A percentile compares a stretch with the other conserved stretches of the same genome.
Conservation (phyloP, 106 monocot genomes). For the Platanthera zijinensis region DNA sequence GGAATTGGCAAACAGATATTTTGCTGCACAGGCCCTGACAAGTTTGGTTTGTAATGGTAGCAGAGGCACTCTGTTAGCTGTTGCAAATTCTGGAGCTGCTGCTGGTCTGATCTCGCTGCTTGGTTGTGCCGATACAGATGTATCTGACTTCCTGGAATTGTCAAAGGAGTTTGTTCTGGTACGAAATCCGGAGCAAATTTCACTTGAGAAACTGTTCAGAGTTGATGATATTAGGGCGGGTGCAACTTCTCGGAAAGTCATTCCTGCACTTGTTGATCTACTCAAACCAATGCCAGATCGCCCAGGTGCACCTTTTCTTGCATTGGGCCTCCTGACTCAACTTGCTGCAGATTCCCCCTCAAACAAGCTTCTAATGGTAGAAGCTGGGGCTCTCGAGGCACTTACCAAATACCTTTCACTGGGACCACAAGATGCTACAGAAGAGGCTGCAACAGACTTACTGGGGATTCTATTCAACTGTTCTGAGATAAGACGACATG, state of each 20-base stretch:
- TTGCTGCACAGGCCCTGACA: constrained; percentile 89
- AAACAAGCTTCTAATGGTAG: constrained; percentile 85
- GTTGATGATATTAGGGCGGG: constrained; percentile 88
- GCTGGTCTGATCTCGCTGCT: constrained; percentile 81
- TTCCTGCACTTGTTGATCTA: constrained; percentile 90
- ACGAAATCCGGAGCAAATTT: constrained; percentile 67
- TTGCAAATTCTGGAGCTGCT: constrained; percentile 88
- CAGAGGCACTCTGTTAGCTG: constrained; percentile 71
- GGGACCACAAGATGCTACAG: constrained; percentile 87
- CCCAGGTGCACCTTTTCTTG: constrained; percentile 90
- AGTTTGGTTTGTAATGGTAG: constrained; percentile 82
- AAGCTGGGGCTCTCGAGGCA: constrained; percentile 85
- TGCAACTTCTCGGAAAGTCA: constrained; percentile 71
- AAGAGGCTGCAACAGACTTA: constrained; percentile 84
- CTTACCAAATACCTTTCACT: constrained; percentile 94
- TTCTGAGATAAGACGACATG: constrained; percentile 76
- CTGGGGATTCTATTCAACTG: constrained; percentile 86
- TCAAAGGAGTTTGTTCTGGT: constrained; percentile 72
- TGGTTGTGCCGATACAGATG: constrained; percentile 91
- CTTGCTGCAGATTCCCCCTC: constrained; percentile 64
- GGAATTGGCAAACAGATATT: constrained; percentile 68
- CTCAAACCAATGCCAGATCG: constrained; percentile 97
- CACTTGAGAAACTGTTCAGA: constrained; percentile 76
- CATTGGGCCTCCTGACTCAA: constrained; percentile 76
- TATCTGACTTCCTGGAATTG: constrained; percentile 66